A percentile compares a stretch with the other conserved stretches of the same genome.
Conservation (phyloP, 2,329 filamentous ascomycete species). For the Diaporthe sp. region DNA sequence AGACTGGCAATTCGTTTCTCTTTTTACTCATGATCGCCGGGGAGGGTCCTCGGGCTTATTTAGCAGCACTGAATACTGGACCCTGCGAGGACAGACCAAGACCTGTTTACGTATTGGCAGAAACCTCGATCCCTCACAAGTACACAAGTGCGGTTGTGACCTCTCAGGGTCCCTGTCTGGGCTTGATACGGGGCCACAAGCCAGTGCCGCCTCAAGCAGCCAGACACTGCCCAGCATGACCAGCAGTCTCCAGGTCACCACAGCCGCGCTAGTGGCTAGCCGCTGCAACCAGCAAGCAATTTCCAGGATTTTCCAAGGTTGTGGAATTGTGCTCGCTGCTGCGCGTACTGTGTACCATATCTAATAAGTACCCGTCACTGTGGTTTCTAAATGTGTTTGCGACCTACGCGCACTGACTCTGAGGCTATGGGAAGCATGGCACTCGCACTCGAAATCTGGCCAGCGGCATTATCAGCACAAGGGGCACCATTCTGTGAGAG, state of each 20-base stretch:
- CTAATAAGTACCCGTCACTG: no score
- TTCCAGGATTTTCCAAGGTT: conserved; percentile 14
- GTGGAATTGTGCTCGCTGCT: neutral
- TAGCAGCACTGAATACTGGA: neutral
- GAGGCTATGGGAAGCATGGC: neutral
- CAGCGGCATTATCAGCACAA: neutral
- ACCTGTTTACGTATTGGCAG: neutral
- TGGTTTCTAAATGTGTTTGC: neutral
- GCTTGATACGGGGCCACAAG: neutral
- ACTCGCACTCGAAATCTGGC: neutral
- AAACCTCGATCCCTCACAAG: neutral
- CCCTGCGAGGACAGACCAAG: neutral
- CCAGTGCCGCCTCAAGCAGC: conserved; percentile 1
- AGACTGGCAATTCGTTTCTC: neutral
- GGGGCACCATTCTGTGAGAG: neutral
- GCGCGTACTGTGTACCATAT: neutral
- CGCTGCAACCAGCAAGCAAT: conserved; percentile 25
- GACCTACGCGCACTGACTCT: neutral
- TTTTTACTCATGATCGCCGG: neutral
- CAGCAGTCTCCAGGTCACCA: neutral
- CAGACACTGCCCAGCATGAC: neutral
- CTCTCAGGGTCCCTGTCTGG: neutral
- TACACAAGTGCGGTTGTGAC: neutral
- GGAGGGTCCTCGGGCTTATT: neutral
- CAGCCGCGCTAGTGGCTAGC: conserved; percentile 21